A percentile compares a stretch with the other conserved stretches of the same genome.
Evolutionary conservation across 176 grass and related monocot species (phyloP).

Genomic region (Phyllostachys edulis): DNA sequence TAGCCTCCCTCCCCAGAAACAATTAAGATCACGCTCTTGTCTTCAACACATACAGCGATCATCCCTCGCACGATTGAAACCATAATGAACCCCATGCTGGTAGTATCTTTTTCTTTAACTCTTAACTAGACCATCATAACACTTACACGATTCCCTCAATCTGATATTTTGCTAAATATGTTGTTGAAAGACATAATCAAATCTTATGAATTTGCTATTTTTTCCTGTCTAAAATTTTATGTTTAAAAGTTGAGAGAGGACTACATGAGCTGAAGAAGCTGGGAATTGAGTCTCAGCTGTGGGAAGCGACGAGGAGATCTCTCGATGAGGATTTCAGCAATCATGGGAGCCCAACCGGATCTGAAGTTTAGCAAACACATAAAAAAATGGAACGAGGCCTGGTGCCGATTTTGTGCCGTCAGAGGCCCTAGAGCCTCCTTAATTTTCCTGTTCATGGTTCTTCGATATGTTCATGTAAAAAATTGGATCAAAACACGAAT

Average conservation of each 20-base stretch:
- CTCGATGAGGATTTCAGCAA: conserved; percentile 46
- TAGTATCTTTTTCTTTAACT: background rate
- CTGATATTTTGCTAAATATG: background rate
- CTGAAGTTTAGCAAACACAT: conserved; percentile 43
- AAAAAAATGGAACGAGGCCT: conserved; percentile 6
- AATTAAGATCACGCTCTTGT: background rate
- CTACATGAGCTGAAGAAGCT: conserved; percentile 85
- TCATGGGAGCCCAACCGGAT: conserved; percentile 58
- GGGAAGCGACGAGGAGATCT: conserved; percentile 67
- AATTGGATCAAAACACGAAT: background rate
- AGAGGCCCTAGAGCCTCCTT: conserved; percentile 18
- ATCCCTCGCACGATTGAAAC: background rate
- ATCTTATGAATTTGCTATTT: background rate
- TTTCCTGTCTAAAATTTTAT: background rate
- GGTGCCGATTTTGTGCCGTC: conserved; percentile 35
- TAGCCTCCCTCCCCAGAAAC: conserved; percentile 22
- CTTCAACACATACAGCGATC: background rate
- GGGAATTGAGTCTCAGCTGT: conserved; percentile 81
- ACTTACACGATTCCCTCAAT: background rate
- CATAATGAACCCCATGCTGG: background rate
- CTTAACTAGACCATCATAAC: background rate
- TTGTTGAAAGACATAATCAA: background rate
- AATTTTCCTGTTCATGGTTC: background rate
- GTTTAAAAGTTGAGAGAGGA: conserved; percentile 72
- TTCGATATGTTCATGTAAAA: conserved; percentile 18